These are phyloP conservation scores for Geotrichum reessii DNA, from an alignment of 1,139 yeast genomes.

Conservation along the genomic window DNA sequence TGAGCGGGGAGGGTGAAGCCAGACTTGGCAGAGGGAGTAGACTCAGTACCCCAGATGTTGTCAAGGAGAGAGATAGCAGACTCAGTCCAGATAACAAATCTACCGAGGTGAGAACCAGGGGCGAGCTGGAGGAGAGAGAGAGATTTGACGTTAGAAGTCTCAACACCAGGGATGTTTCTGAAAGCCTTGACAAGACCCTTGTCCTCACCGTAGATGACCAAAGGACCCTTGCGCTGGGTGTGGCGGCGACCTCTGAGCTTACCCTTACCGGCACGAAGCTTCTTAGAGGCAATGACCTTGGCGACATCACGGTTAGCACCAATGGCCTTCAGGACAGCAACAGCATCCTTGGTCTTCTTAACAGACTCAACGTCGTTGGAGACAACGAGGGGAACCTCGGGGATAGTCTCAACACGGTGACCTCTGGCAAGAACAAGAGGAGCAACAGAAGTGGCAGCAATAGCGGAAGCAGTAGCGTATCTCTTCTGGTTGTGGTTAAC, in stretches of 20 bases:
- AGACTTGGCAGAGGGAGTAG: slow-evolving; percentile 78
- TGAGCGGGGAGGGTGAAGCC: slow-evolving; percentile 89
- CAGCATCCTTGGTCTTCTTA: slow-evolving; percentile 97
- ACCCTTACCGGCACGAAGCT: slow-evolving; percentile 99
- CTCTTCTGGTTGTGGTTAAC: slow-evolving; percentile 99
- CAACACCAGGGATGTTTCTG: slow-evolving; percentile 99
- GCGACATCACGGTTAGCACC: slow-evolving; percentile 99
- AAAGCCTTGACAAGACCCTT: slow-evolving; percentile 97
- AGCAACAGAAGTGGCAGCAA: slow-evolving; percentile 98
- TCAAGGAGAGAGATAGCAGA: slow-evolving; percentile 96
- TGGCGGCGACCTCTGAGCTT: slow-evolving; percentile 99
- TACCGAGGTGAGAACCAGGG: slow-evolving; percentile 99
- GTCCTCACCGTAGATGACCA: slow-evolving; percentile 96
- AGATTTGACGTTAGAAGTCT: slow-evolving; percentile 87
- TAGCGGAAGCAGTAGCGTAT: slow-evolving; percentile 99
- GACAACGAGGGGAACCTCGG: slow-evolving; percentile 98
- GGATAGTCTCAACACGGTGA: slow-evolving; percentile 98
- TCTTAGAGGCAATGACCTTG: slow-evolving; percentile 98
- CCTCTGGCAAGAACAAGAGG: slow-evolving; percentile 99
- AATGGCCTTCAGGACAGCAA: slow-evolving; percentile 94
- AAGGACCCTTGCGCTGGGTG: slow-evolving; percentile 99
- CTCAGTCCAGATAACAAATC: slow-evolving; percentile 99
- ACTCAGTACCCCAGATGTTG: slow-evolving; percentile 93
- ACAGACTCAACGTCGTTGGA: slow-evolving; percentile 89
- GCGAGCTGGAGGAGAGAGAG: slow-evolving; percentile 98